A percentile compares a stretch with the other conserved stretches of the same genome.
Evolutionary conservation across 805 yeast genomes (phyloP).

Genomic region (Torulaspora microellipsoides): DNA sequence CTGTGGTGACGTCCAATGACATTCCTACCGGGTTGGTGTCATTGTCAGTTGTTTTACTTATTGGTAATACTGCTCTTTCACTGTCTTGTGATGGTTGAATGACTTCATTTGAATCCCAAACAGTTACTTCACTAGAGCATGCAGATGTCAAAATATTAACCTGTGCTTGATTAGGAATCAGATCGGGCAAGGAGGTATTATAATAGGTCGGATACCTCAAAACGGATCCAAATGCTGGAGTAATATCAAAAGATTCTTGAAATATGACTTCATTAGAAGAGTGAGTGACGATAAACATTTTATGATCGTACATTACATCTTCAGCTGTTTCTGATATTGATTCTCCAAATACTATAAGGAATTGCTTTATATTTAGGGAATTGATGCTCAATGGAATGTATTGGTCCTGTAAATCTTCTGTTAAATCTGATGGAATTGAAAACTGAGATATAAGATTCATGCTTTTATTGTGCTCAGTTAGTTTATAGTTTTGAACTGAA

Average conservation of each 20-base stretch:
- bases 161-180: conserved; percentile 36
- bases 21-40: conserved; percentile 73
- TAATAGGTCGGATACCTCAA: conserved; percentile 47
- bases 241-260: conserved; percentile 40
- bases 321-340: conserved; percentile 19
- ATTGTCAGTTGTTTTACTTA: conserved; percentile 57
- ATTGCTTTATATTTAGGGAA: conserved; percentile 16
- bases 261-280: conserved; percentile 11
- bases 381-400: conserved; percentile 26
- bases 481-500: conserved; percentile 5
- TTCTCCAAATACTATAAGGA: conserved; percentile 32
- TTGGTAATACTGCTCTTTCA: conserved; percentile 68
- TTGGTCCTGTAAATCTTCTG: conserved; percentile 31
- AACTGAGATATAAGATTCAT: conserved; percentile 1
- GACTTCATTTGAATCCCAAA: conserved; percentile 38
- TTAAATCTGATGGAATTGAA: conserved; percentile 23
- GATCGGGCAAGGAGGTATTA: conserved; percentile 36
- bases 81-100: conserved; percentile 60
- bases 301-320: conserved; percentile 29
- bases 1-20: conserved; percentile 52
- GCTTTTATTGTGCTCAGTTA: background rate
- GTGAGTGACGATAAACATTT: conserved; percentile 20
- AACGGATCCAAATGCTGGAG: conserved; percentile 50
- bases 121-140: conserved; percentile 57
- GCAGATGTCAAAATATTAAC: conserved; percentile 53